Base-by-base conservation (phyloP, 2,329 filamentous ascomycete species). In the Coniochaeta sp. region DNA sequence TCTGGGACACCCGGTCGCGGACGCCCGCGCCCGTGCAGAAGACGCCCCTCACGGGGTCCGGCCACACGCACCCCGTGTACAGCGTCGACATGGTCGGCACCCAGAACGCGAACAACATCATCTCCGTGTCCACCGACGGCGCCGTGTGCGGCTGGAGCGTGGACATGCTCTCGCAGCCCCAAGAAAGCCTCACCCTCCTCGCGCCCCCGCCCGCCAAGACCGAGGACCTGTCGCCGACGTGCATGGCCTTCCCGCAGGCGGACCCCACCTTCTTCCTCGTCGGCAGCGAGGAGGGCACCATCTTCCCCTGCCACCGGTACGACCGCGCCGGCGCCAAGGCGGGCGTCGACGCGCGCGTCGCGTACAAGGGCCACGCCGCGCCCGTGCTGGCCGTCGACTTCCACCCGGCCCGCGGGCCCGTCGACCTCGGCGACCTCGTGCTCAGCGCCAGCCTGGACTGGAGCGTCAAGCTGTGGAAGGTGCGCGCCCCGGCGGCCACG, bases 241-340 rank as follows among this genome's bases (percentile, higher is more conserved):
- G 90, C 73, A 90, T 99, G 76, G 90, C 91, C 17, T 99, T 99
- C 76, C 95, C 95, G 0, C 87, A 93, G 69, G 89, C 92, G 0
- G 96, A 99, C 69, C 95, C 95, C 3, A 99, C 95, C 0, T 98
- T 96, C 74, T 99, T 99, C 80, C 86, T 99, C 3, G 90, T 96
- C 36, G 95, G 96, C 44, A 96, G 93, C 30, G 95, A 99, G 77
- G 95, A 99, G 78, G 96, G 96, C 57, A 89, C 89, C 55, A 97
- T 99, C 64, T 96, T 95, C 74, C 93, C 95, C 0, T 97, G 96
- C 71, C 95, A 99, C 73, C 85, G 95, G 63, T 99, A 99, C 76
- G 95, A 99, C 74, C 90, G 96, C 64, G 95, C 96, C 6, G 95
- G 95, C 61, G 95, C 95, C 65, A 98, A 98, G 78, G 93, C 95